Evolutionary conservation across 768 basidiomycete genomes (phyloP), one percentile per base, ranked within the genome.

Genomic region (Serendipita sp.): DNA sequence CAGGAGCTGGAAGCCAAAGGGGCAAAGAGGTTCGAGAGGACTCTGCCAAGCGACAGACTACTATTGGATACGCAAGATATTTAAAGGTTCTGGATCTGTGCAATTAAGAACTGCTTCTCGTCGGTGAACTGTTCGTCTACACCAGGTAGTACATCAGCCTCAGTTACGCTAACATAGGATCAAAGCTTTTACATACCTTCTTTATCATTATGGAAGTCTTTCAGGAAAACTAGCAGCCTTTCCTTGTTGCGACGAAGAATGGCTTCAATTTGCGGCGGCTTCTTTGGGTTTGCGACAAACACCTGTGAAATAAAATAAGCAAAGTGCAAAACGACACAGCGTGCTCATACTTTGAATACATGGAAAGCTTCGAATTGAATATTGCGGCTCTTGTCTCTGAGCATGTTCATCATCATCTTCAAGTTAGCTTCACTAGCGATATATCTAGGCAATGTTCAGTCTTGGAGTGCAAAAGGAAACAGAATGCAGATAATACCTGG

Each of bases 281-380:
- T 99, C 84, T 96, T 96, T 34, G 96, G 96, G 73, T 99, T 99
- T 44, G 96, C 96, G 45, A 99, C 96, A 70, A 99, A 99, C 13
- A 99, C 24, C 24, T 24, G 24, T 24, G 24, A 24, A 24, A 24
- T 24, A 24, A 24, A 24, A 24, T 24, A 24, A 24, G 24, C 91
- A 92, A 89, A 67, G 0, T 60, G 30, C 41, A 34, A 15, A 2
- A 71, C 81, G n/a, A 64, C 92, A 24, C 24, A 24, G 24, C 24
- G 24, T 24, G 24, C 24, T 24, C 24, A 24, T 24, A 24, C 95
- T 84, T 98, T 99, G 83, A 99, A 99, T 45, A 99, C 96, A 71
- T 99, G 96, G 76, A 99, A 99, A 2, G 96, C 95, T 74, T 99
- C 96, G 65, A 98, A 99, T 74, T 99, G 96, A 53, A 99, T 98